Percentiles rank a stretch among this genome's conserved stretches.
Evolutionary conservation across 225 moss, liverwort and hornwort genomes (phyloP).

Genomic region (Asterella californica): DNA sequence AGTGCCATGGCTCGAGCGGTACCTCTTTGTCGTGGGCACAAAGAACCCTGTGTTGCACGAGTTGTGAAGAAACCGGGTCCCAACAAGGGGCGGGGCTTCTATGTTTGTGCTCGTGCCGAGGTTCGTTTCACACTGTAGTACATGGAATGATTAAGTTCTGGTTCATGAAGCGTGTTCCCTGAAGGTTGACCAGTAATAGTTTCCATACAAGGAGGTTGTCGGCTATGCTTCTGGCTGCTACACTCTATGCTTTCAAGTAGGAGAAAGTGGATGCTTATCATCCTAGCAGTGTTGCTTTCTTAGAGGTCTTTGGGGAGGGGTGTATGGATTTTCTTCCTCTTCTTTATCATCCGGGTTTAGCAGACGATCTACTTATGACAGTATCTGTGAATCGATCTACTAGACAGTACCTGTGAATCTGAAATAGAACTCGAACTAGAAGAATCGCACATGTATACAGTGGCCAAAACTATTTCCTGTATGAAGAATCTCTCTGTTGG

Average conservation of each 20-base stretch:
- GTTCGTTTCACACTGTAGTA: conserved; percentile 31
- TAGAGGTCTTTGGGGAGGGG: not conserved
- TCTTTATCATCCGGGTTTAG: not conserved
- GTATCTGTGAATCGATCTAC: too few species aligned
- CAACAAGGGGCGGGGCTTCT: conserved; percentile 79
- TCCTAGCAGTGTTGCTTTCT: not conserved
- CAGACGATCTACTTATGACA: too few species aligned
- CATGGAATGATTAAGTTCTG: not conserved
- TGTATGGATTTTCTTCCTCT: not conserved
- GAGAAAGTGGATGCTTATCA: not conserved
- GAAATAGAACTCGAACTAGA: not conserved
- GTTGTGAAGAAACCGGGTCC: conserved; percentile 75
- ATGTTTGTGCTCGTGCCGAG: conserved; percentile 89
- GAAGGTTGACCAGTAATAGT: not conserved
- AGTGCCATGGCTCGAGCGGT: conserved; percentile 59
- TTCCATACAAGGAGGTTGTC: not conserved
- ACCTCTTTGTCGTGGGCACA: conserved; percentile 79
- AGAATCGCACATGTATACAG: not conserved
- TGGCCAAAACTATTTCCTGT: too few species aligned
- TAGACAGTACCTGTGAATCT: too few species aligned
- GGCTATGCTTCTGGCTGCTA: not conserved
- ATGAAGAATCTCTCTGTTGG: not conserved
- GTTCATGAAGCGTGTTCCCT: not conserved
- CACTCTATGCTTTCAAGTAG: not conserved
- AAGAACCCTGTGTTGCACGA: conserved; percentile 73